Base-by-base conservation (phyloP, 495 filamentous ascomycete genomes). In the Lepraria neglecta region DNA sequence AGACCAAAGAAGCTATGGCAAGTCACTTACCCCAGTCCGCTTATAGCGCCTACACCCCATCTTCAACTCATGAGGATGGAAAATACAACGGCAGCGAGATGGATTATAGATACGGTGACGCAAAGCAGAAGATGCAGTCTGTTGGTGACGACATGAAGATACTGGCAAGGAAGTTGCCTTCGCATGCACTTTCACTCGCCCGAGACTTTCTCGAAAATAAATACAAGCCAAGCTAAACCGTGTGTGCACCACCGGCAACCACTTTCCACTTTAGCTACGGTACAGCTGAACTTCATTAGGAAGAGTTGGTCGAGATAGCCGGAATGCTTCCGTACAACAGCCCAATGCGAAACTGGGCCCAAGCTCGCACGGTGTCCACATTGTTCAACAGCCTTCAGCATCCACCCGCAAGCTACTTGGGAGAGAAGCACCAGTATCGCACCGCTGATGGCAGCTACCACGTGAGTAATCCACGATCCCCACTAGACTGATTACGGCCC, bases 381-480 rank as follows among this genome's bases (percentile, higher is more conserved):
- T 74, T 86, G 12, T 87, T 82, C 82, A 71, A 76, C 62, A 83
- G 77, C 48, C 72, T 87, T 35, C 75, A 82, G 58, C 84, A 87
- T 67, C 84, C 84, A 17, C 84, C 84, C 1, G 63, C 79, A 56
- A 78, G 75, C 15, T 82, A 57, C 21, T 27, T 66, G 6, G 65
- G 67, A 5, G 60, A 69, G 28, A 56, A 64, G 17, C 64, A 62
- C 56, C 55, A 64, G 48, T 77, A 77, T 61, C 68, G 75, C 11
- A 68, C 68, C 30, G 61, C 74, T 28, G 75, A 77, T 56, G 74
- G 75, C 53, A 65, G 65, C 56, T 63, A 63, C 45, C 75, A 76
- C 62, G 76, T 58, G 69, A 79, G 46, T 72, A 73, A 66, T 7
- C 33, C 14, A 24, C 42, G 2, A 38, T 38, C 28, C n/a, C 15